Evolutionary conservation across 2,329 filamentous ascomycete species (phyloP).

Genomic region (Aspergillus vadensis): DNA sequence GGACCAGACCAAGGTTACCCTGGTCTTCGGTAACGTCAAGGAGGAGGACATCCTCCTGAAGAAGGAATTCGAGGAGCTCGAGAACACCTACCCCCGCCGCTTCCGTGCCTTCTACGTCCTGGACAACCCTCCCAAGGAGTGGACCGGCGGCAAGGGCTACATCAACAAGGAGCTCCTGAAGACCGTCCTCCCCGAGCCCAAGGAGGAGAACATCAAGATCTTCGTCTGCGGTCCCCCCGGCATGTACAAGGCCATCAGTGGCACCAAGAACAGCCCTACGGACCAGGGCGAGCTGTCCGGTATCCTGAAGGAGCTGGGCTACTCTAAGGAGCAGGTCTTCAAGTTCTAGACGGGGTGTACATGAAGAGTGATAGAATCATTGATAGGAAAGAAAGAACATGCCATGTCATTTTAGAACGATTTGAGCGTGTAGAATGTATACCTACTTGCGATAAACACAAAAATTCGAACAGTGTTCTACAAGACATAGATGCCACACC

Average conservation of each 20-base stretch:
- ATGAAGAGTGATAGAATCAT: neutral
- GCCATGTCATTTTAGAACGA: neutral
- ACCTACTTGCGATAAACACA: neutral
- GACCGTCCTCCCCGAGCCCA: constrained; percentile 90
- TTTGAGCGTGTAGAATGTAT: constrained; percentile 3
- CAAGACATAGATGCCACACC: too few relatives aligned
- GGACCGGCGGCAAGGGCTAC: constrained; percentile 75
- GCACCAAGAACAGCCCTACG: constrained; percentile 83
- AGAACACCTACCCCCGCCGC: constrained; percentile 92
- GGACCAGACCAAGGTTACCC: constrained; percentile 96
- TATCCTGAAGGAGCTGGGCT: constrained; percentile 80
- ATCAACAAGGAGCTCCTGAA: constrained; percentile 92
- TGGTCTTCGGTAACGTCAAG: constrained; percentile 86
- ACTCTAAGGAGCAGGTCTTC: constrained; percentile 86
- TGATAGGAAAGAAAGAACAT: neutral
- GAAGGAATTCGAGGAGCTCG: constrained; percentile 78
- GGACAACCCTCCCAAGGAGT: constrained; percentile 78
- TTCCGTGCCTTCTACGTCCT: constrained; percentile 95
- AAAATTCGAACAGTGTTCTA: too few relatives aligned
- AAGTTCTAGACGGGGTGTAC: constrained; percentile 68
- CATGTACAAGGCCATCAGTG: constrained; percentile 90
- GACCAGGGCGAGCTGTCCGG: constrained; percentile 91
- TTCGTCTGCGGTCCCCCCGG: constrained; percentile 94
- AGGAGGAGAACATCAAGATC: constrained; percentile 88
- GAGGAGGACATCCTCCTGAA: constrained; percentile 92